phyloP scores from a whole-genome alignment of 139 green algal species.

The Chlorokybus atmophyticus region DNA sequence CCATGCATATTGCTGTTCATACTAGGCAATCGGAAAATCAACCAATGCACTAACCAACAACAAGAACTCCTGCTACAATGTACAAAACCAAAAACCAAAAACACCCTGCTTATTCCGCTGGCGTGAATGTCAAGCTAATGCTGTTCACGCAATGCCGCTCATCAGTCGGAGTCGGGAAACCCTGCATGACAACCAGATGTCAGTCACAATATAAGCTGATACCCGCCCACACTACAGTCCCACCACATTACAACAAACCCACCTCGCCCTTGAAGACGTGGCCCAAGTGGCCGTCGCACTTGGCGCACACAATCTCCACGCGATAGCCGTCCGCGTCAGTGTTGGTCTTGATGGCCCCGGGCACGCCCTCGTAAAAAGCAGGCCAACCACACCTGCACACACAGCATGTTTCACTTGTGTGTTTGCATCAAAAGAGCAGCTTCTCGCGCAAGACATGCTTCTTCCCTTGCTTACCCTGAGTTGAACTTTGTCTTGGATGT shows the following conservation, averaged over 20 bases:
- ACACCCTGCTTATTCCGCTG: background rate
- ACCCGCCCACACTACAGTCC: background rate
- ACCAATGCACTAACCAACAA: too few species aligned
- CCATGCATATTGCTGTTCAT: too few species aligned
- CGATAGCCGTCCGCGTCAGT: slow-evolving; percentile 30
- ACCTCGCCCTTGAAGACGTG: slow-evolving; percentile 75
- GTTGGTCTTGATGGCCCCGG: slow-evolving; percentile 24
- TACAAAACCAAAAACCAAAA: too few species aligned
- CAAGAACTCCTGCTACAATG: too few species aligned
- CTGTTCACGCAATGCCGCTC: slow-evolving; percentile 89
- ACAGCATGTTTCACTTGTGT: too few species aligned
- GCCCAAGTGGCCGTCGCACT: slow-evolving; percentile 81
- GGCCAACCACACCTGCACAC: slow-evolving; percentile 72
- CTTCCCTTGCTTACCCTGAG: slow-evolving; percentile 43
- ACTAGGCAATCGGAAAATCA: too few species aligned
- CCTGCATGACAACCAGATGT: slow-evolving; percentile 30
- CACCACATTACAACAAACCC: background rate
- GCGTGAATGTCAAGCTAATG: slow-evolving; percentile 55
- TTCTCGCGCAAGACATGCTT: too few species aligned
- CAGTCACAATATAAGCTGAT: background rate
- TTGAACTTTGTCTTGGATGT: slow-evolving; percentile 86
- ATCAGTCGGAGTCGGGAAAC: slow-evolving; percentile 80
- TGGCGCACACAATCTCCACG: slow-evolving; percentile 68
- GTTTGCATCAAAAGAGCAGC: too few species aligned
- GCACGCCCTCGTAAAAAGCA: slow-evolving; percentile 43